Base-by-base conservation (phyloP, 208 protist genomes). In the Naegleria lovaniensis region DNA sequence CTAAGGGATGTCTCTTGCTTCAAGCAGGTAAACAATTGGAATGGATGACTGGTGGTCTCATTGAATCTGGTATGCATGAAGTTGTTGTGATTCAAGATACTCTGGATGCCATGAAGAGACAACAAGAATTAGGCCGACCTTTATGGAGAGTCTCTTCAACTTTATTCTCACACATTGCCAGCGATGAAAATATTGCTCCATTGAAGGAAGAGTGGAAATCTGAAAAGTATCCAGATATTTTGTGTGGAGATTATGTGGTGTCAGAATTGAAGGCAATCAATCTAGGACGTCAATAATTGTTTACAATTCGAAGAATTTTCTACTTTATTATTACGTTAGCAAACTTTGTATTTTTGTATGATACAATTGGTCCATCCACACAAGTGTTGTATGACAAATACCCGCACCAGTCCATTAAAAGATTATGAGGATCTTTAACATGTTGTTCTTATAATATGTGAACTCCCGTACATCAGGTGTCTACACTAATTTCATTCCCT, bases 1-100 rank as follows among this genome's bases (percentile, higher is more conserved):
- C 95, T 48, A 52, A 92, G 83, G 94, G 94, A 41, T 94, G 93
- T 93, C 90, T 96, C 36, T 92, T 96, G 9, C 38, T 95, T 3
- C 95, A 96, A 92, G 95, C 95, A n/a, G 95, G 93, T 52, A 94
- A 95, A 92, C 95, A 96, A 91, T 87, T 96, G 13, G 95, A 96
- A 86, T 94, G 89, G 48, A 55, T 96, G 33, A 96, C 94, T 38
- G 94, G 93, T 67, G 95, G 94, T 88, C 38, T 86, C 40, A 91
- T 96, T 41, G 13, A 79, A 11, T 94, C 94, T 0, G 94, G 95
- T 41, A 95, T 93, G 90, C 95, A 96, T 85, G 94, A 96, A 89
- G 95, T 96, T 19, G 91, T 95, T n/a, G 93, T 95, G 39, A 91
- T 59, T 33, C 43, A 94, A 33, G 83, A 90, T 5, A 96, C 95